Evolutionary conservation across 2,329 filamentous ascomycete species (phyloP).

Genomic region (Aspergillus fumigatus): DNA sequence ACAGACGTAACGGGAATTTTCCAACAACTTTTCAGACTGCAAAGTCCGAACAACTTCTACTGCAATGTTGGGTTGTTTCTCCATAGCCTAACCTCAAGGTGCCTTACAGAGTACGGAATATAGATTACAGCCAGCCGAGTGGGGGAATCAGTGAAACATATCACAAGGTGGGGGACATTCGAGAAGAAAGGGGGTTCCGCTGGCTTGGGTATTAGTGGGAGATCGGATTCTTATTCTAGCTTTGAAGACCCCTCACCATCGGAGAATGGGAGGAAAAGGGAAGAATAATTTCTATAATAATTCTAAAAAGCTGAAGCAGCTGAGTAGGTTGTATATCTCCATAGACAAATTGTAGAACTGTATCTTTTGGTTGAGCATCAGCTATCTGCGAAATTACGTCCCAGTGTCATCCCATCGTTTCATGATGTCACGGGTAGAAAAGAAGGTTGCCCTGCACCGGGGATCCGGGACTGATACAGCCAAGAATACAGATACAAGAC

Average conservation of each 20-base stretch:
- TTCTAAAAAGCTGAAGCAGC: background rate
- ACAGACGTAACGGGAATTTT: background rate
- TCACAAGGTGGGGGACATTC: conserved; percentile 6
- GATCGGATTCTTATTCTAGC: conserved; percentile 10
- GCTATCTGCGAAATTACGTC: background rate
- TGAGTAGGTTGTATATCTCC: background rate
- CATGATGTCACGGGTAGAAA: background rate
- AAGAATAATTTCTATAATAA: background rate
- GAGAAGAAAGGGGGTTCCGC: conserved; percentile 22
- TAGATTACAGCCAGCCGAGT: conserved; percentile 11
- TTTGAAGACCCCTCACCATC: background rate
- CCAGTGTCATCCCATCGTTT: background rate
- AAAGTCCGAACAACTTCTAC: background rate
- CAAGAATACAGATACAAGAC: background rate
- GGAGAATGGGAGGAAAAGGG: background rate
- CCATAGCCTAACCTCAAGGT: background rate
- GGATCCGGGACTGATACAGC: background rate
- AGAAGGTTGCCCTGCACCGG: background rate
- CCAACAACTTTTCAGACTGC: background rate
- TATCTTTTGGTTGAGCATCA: background rate
- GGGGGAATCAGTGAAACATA: conserved; percentile 12
- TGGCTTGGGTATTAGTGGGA: conserved; percentile 25
- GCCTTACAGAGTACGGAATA: background rate
- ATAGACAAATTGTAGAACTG: background rate
- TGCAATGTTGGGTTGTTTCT: background rate